Evolutionary conservation across 2,329 filamentous ascomycete genomes (phyloP).

Genomic region (Stenocarpella maydis): DNA sequence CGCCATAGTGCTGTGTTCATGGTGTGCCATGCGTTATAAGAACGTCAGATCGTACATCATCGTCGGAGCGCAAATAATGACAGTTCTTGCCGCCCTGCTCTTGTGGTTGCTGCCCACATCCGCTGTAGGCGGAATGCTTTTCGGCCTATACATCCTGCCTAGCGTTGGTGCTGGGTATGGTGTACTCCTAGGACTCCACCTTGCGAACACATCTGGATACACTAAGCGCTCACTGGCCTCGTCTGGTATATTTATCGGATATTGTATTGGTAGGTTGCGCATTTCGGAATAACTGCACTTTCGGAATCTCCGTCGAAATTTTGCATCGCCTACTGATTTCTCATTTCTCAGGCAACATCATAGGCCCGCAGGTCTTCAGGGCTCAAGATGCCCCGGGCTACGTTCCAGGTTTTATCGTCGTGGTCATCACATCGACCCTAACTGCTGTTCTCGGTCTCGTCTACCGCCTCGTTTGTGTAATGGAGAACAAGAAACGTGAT

Average conservation of each 20-base stretch:
- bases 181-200: slow-evolving; percentile 57
- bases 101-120: slow-evolving; percentile 53
- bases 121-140: slow-evolving; percentile 54
- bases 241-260: slow-evolving; percentile 59
- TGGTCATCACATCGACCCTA: slow-evolving; percentile 45
- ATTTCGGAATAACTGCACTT: not conserved
- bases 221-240: slow-evolving; percentile 58
- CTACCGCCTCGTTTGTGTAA: slow-evolving; percentile 48
- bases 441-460: slow-evolving; percentile 49
- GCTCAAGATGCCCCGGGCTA: slow-evolving; percentile 50
- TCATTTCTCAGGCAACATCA: slow-evolving; percentile 44
- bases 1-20: slow-evolving; percentile 45
- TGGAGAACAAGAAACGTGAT: slow-evolving; percentile 15
- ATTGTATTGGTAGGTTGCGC: slow-evolving; percentile 52
- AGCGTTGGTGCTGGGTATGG: slow-evolving; percentile 55
- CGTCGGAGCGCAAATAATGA: slow-evolving; percentile 50
- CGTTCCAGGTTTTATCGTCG: slow-evolving; percentile 49
- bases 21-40: slow-evolving; percentile 46
- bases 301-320: not conserved
- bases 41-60: slow-evolving; percentile 49
- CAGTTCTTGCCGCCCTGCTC: slow-evolving; percentile 51
- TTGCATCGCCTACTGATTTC: not conserved
- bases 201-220: slow-evolving; percentile 61
- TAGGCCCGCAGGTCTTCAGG: slow-evolving; percentile 52
- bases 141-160: slow-evolving; percentile 58